These are phyloP conservation scores for Clavispora asparagi DNA, from an alignment of 805 yeast genomes.

Conservation along the genomic window DNA sequence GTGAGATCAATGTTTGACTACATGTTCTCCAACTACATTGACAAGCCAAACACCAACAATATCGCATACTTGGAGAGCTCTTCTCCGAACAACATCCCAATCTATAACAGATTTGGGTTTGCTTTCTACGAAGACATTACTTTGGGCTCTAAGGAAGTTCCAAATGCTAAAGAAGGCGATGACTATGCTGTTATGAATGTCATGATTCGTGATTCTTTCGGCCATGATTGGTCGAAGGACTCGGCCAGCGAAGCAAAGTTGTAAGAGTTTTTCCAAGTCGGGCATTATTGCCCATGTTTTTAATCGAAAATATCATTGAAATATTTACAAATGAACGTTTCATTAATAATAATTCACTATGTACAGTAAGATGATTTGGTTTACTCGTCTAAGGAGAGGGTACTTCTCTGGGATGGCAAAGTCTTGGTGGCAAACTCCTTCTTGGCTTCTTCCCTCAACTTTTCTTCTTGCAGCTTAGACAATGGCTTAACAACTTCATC, in stretches of 20 bases:
- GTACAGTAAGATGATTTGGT: neutral
- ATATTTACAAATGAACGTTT: neutral
- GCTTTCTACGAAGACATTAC: constrained; percentile 44
- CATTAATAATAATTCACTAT: constrained; percentile 1
- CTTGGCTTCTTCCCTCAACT: constrained; percentile 46
- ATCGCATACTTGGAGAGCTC: constrained; percentile 50
- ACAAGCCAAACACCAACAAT: constrained; percentile 27
- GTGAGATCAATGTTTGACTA: constrained; percentile 45
- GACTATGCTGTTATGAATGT: constrained; percentile 41
- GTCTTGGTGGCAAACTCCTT: constrained; percentile 47
- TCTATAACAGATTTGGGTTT: constrained; percentile 49
- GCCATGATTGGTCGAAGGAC: constrained; percentile 23
- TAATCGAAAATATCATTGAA: neutral
- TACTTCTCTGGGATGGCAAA: constrained; percentile 56
- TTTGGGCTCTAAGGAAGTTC: constrained; percentile 28
- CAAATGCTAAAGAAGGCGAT: constrained; percentile 28
- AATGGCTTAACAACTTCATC: constrained; percentile 70
- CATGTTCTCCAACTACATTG: constrained; percentile 44
- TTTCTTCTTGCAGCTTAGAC: constrained; percentile 57
- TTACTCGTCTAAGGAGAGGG: constrained; percentile 38
- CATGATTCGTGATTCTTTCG: constrained; percentile 36
- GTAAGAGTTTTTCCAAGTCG: neutral
- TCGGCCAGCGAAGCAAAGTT: constrained; percentile 7
- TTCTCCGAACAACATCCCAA: constrained; percentile 42
- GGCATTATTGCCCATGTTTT: neutral